Evolutionary conservation across 139 green algal species (phyloP).

Genomic region (Diplosphaera chodatii): DNA sequence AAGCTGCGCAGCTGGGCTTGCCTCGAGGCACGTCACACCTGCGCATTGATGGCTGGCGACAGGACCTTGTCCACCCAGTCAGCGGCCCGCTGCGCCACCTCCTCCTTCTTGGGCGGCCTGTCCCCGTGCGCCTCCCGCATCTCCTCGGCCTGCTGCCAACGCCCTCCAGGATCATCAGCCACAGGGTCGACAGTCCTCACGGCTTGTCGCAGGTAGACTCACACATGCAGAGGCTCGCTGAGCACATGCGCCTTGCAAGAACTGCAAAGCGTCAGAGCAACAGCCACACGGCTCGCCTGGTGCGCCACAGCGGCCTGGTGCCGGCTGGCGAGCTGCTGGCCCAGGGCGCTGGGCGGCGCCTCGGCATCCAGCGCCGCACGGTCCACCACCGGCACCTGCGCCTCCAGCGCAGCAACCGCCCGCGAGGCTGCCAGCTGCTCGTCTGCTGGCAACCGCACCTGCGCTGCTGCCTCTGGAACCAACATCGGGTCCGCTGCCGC

Average conservation of each 20-base stretch:
- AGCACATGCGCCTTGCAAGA: too few species aligned
- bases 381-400: background rate
- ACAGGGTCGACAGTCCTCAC: too few species aligned
- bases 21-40: too few species aligned
- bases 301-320: background rate
- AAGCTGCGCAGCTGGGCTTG: too few species aligned
- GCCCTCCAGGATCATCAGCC: too few species aligned
- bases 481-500: too few species aligned
- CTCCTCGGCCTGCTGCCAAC: background rate
- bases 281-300: background rate
- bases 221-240: too few species aligned
- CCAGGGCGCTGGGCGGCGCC: background rate
- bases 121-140: background rate
- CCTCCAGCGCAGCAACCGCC: background rate
- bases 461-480: background rate
- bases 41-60: slow-evolving; percentile 50
- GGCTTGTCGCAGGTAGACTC: too few species aligned
- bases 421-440: background rate
- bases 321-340: slow-evolving; percentile 7
- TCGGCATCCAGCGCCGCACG: background rate
- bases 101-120: background rate
- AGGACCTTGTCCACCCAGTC: slow-evolving; percentile 64
- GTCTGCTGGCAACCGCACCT: too few species aligned
- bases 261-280: too few species aligned
- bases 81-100: slow-evolving; percentile 3